These are phyloP conservation scores for Acidomyces sp. DNA, from an alignment of 495 filamentous ascomycete genomes.

Conservation along the genomic window DNA sequence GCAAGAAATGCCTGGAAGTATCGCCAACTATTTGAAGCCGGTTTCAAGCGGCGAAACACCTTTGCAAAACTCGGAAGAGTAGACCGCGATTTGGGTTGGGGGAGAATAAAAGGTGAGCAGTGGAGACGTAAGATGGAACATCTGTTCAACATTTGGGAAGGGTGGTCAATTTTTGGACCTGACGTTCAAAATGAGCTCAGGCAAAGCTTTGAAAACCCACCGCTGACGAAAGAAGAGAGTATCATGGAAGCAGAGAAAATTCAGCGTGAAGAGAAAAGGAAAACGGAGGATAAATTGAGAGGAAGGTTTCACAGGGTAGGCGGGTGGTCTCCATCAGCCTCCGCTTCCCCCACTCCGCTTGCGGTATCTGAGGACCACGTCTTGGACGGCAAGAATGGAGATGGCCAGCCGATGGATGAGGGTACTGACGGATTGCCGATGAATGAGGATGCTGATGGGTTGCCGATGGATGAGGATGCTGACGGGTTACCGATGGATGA, in stretches of 20 bases:
- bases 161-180: constrained; percentile 74
- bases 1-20: constrained; percentile 87
- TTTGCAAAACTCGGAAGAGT: constrained; percentile 75
- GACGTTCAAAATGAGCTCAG: constrained; percentile 61
- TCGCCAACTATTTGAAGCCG: constrained; percentile 68
- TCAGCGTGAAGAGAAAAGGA: constrained; percentile 39
- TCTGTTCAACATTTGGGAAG: constrained; percentile 73
- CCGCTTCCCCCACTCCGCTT: constrained; percentile 13
- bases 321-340: neutral
- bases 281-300: constrained; percentile 29
- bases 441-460: constrained; percentile 32
- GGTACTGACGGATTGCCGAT: constrained; percentile 44
- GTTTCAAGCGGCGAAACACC: constrained; percentile 52
- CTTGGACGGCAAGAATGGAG: constrained; percentile 27
- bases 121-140: constrained; percentile 70
- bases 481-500: constrained; percentile 30
- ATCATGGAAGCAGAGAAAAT: constrained; percentile 16
- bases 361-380: constrained; percentile 21
- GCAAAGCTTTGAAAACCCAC: constrained; percentile 60
- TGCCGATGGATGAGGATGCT: constrained; percentile 30
- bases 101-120: constrained; percentile 71
- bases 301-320: constrained; percentile 14
- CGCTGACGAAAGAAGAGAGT: constrained; percentile 40
- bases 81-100: constrained; percentile 67
- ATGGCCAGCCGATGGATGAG: constrained; percentile 18